Evolutionary conservation across 2,329 filamentous ascomycete species (phyloP).

Genomic region (Septoria linicola): DNA sequence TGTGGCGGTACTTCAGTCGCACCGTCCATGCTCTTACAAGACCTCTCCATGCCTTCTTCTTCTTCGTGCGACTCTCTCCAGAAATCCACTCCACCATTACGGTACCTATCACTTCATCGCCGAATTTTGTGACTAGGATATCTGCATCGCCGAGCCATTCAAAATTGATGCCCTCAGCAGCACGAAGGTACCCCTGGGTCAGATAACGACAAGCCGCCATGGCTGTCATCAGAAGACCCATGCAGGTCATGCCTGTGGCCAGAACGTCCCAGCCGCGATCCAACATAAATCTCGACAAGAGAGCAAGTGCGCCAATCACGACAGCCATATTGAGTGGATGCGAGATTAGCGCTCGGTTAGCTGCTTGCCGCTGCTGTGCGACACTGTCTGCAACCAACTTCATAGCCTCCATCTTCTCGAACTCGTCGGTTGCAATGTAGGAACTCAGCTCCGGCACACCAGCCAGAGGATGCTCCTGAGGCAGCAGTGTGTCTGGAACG

Average conservation of each 20-base stretch:
- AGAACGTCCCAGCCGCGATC: slow-evolving; percentile 51
- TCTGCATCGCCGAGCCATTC: slow-evolving; percentile 58
- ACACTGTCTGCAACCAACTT: slow-evolving; percentile 77
- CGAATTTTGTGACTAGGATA: slow-evolving; percentile 64
- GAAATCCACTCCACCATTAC: slow-evolving; percentile 66
- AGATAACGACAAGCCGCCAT: slow-evolving; percentile 62
- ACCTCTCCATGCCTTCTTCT: slow-evolving; percentile 61
- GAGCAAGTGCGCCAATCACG: slow-evolving; percentile 41
- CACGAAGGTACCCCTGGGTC: slow-evolving; percentile 60
- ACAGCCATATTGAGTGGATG: slow-evolving; percentile 53
- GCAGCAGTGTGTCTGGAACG: slow-evolving; percentile 16
- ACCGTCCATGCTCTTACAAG: slow-evolving; percentile 84
- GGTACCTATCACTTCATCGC: slow-evolving; percentile 67
- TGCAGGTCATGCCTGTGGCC: slow-evolving; percentile 57
- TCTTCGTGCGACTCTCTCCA: slow-evolving; percentile 42
- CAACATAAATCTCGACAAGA: slow-evolving; percentile 44
- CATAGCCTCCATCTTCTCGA: slow-evolving; percentile 67
- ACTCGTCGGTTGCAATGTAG: slow-evolving; percentile 49
- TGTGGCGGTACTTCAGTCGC: slow-evolving; percentile 63
- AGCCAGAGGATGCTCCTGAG: slow-evolving; percentile 44
- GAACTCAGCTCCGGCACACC: slow-evolving; percentile 65
- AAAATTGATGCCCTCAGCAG: slow-evolving; percentile 62
- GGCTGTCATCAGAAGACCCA: slow-evolving; percentile 62
- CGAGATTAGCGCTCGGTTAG: slow-evolving; percentile 62
- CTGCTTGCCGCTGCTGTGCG: slow-evolving; percentile 73